Base-by-base conservation (phyloP, 1,139 yeast species). In the Saccharomyces hybrid region DNA sequence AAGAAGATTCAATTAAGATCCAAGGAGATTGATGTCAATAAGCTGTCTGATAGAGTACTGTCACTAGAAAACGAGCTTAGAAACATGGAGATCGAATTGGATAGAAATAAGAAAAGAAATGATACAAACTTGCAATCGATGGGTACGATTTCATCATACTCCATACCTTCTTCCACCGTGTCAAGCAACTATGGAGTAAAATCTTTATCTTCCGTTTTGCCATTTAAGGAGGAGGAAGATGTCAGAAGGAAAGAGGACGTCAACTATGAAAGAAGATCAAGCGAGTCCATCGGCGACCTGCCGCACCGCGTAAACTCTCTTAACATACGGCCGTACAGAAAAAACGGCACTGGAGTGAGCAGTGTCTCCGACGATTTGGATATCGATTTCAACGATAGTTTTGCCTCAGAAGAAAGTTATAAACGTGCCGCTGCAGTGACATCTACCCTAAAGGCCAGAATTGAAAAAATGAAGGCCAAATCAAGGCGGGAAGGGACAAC, bases 371-470 rank as follows among this genome's bases (percentile, higher is more conserved):
- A 38, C 11, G 44, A 38, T 13, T 38, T 38, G 26, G 44, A 38
- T 20, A 11, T 20, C 26, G 44, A 38, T 20, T 64, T 59, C 1
- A 59, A 59, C 7, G 56, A 50, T 41, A 41, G 54, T 13, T 64
- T 76, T 46, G 58, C 65, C 16, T 78, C 77, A 53, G 88, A 83
- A 61, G 95, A 87, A 56, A 83, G 85, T 62, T 90, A 96, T 96
- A 81, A 80, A 64, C 79, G 93, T 52, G 96, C 96, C 0, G 93
- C 95, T 0, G 96, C 88, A 61, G 95, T 89, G 13, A 90, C 97
- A 0, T 81, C 83, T 14, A 95, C 87, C 68, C 76, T 88, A 65
- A 86, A 86, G 67, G 96, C 90, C 0, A 74, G 96, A 60, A 90
- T 91, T 51, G 96, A 88, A 68, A 85, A 86, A 70, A 89, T 90